Conservation (phyloP, 2,329 filamentous ascomycete species). For the Calonectria honghensis region DNA sequence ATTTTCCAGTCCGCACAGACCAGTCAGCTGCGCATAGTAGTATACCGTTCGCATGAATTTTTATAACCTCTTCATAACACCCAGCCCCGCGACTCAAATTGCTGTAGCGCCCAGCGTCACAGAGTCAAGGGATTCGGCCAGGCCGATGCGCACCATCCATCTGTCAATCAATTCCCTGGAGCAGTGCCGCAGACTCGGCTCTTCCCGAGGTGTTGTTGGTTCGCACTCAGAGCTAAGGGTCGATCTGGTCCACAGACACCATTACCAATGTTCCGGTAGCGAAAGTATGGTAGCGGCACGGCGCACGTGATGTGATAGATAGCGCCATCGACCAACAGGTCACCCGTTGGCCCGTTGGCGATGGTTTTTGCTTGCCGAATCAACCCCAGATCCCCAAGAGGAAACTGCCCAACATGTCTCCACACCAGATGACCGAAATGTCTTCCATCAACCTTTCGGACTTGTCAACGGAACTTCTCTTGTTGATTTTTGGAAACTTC, state of each 20-base stretch:
- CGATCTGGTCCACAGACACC: background rate
- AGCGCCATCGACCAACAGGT: constrained; percentile 20
- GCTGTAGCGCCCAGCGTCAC: background rate
- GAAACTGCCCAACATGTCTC: constrained; percentile 1
- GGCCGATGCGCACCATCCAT: background rate
- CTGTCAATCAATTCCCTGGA: constrained; percentile 10
- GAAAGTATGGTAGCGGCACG: constrained; percentile 17
- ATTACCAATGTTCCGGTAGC: constrained; percentile 11
- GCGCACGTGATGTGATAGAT: constrained; percentile 20
- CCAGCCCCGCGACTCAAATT: background rate
- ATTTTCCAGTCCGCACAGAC: background rate
- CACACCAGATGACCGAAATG: background rate
- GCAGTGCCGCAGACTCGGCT: background rate
- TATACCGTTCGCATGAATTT: background rate
- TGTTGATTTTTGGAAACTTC: constrained; percentile 42
- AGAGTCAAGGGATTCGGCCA: background rate
- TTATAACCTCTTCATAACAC: background rate
- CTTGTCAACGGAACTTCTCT: constrained; percentile 39
- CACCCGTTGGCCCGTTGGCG: constrained; percentile 19
- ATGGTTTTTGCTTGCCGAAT: constrained; percentile 24
- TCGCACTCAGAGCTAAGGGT: background rate
- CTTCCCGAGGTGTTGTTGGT: constrained; percentile 10
- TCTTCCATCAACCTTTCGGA: constrained; percentile 8
- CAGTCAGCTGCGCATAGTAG: background rate
- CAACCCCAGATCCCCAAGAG: constrained; percentile 2